phyloP scores from a whole-genome alignment of 2,329 filamentous ascomycete genomes.

The Metarhizium robertsii region DNA sequence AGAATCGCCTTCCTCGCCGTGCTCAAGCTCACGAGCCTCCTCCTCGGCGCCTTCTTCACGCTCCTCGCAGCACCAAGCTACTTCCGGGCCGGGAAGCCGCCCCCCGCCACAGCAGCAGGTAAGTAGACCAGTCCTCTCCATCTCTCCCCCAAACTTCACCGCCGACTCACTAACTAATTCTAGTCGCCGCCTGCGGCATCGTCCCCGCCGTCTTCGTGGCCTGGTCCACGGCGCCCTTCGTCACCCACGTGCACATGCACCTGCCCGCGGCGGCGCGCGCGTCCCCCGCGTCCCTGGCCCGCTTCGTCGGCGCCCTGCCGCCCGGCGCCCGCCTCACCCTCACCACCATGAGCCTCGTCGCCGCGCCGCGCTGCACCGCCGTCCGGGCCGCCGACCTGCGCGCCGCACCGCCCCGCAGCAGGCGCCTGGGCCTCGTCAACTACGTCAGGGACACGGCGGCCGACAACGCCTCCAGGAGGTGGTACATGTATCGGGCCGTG shows the following conservation, averaged over 20 bases:
- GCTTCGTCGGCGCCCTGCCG: conserved; percentile 39
- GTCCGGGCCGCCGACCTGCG: conserved; percentile 28
- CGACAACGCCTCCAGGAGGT: conserved; percentile 25
- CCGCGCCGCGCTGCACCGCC: conserved; percentile 41
- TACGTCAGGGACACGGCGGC: conserved; percentile 25
- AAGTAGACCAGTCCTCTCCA: conserved; percentile 8
- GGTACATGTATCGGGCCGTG: conserved; percentile 32
- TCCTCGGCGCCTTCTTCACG: conserved; percentile 58
- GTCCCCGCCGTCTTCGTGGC: conserved; percentile 56
- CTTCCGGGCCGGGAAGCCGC: conserved; percentile 29
- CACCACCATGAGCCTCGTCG: conserved; percentile 46
- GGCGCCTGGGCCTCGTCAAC: conserved; percentile 31
- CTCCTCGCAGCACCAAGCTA: conserved; percentile 55
- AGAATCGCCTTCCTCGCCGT: conserved; percentile 60
- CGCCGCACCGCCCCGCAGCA: conserved; percentile 11
- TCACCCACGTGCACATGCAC: conserved; percentile 61
- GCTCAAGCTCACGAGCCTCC: conserved; percentile 61
- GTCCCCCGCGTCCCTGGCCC: conserved; percentile 45
- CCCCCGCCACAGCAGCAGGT: conserved; percentile 27
- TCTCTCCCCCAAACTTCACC: background rate
- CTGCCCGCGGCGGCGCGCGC: conserved; percentile 56
- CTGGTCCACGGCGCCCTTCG: conserved; percentile 59
- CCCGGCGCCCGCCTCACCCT: conserved; percentile 37
- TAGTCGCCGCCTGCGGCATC: conserved; percentile 50
- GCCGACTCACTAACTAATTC: too few relatives aligned